These are phyloP conservation scores for Piromyces sp. DNA, from an alignment of 192 early-diverging fungal genomes.

Conservation along the genomic window DNA sequence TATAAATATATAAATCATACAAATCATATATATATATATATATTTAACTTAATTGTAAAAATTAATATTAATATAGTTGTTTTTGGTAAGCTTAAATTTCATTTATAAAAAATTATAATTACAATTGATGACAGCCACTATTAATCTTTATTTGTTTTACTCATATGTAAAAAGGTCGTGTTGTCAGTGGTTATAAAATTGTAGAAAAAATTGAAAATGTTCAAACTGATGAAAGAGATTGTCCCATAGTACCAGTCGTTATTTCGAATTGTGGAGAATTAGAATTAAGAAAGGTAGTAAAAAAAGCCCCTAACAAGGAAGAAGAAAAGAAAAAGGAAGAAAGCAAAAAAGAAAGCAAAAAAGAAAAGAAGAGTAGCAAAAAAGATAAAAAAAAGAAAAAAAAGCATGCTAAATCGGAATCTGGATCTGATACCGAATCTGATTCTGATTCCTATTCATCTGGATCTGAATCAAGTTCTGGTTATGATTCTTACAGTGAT, in stretches of 20 bases:
- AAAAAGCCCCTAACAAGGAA: neutral
- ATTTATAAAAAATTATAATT: no score
- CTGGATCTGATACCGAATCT: neutral
- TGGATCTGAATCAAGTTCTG: neutral
- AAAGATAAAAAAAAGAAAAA: neutral
- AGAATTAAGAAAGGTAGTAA: conserved; percentile 18
- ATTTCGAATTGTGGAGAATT: conserved; percentile 82
- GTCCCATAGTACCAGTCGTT: conserved; percentile 51
- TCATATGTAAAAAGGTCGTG: conserved; percentile 17
- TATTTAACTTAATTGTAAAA: no score
- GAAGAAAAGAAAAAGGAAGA: neutral
- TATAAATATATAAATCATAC: no score
- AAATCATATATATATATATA: no score
- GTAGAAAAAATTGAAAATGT: conserved; percentile 61
- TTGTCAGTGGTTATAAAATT: conserved; percentile 58
- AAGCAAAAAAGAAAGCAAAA: neutral
- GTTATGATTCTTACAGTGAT: neutral
- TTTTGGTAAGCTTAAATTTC: no score
- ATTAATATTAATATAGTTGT: no score
- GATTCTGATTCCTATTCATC: neutral
- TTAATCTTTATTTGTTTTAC: no score
- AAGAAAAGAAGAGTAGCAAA: neutral
- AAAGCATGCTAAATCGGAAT: neutral
- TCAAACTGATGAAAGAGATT: conserved; percentile 59
- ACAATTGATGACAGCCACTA: no score